Conservation (phyloP, 2,329 filamentous ascomycete genomes). For the Colletotrichum simmondsii region DNA sequence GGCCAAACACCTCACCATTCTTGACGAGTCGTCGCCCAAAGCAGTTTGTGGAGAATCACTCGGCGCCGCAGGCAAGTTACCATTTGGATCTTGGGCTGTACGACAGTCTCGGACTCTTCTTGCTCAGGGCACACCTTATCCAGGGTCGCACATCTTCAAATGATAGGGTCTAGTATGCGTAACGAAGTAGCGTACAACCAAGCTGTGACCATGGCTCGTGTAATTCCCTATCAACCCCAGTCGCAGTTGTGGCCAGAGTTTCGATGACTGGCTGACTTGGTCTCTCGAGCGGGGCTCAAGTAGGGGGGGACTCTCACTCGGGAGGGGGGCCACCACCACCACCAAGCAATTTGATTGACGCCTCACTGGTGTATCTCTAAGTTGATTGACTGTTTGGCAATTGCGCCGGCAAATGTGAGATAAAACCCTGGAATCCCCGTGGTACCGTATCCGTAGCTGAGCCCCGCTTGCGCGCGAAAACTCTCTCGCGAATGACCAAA, state of each 20-base stretch:
- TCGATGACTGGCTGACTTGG: slow-evolving; percentile 6
- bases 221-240: slow-evolving; percentile 25
- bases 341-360: neutral
- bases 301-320: neutral
- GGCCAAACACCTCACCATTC: neutral
- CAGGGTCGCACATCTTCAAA: neutral
- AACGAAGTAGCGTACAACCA: slow-evolving; percentile 4
- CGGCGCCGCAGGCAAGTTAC: neutral
- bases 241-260: slow-evolving; percentile 18
- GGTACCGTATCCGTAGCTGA: neutral
- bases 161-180: neutral
- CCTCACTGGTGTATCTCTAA: neutral
- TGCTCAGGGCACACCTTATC: neutral
- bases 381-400: slow-evolving; percentile 15
- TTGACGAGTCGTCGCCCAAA: neutral
- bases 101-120: neutral
- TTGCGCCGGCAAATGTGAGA: slow-evolving; percentile 1
- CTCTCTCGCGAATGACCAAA: neutral
- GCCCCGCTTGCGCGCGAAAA: neutral
- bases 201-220: neutral
- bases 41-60: neutral
- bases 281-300: neutral
- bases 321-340: neutral
- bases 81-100: neutral
- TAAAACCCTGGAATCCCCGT: neutral